phyloP scores from a whole-genome alignment of 2,329 filamentous ascomycete species.

The Aspergillus tamarii region DNA sequence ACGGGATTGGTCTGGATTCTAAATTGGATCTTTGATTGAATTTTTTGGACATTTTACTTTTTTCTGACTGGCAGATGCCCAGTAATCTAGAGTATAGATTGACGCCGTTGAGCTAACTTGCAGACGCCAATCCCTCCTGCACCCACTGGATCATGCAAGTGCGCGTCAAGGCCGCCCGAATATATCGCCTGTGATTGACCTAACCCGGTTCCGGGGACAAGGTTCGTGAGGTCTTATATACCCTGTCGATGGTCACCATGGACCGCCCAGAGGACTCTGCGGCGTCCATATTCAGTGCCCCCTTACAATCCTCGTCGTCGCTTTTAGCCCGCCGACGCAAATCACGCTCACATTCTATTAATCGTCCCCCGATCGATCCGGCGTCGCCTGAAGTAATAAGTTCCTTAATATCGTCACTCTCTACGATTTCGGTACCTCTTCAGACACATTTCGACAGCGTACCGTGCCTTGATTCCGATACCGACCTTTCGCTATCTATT shows the following conservation, averaged over 20 bases:
- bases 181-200: conserved; percentile 26
- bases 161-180: conserved; percentile 27
- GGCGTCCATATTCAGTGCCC: conserved; percentile 27
- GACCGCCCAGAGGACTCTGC: conserved; percentile 30
- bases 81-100: conserved; percentile 21
- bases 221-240: conserved; percentile 12
- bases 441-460: conserved; percentile 70
- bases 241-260: conserved; percentile 36
- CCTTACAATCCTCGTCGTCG: conserved; percentile 31
- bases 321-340: conserved; percentile 51
- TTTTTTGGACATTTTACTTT: neutral
- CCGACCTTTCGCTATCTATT: conserved; percentile 39
- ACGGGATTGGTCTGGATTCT: conserved; percentile 13
- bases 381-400: conserved; percentile 58
- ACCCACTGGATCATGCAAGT: conserved; percentile 35
- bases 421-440: conserved; percentile 64
- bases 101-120: conserved; percentile 21
- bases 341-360: conserved; percentile 36
- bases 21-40: conserved; percentile 12
- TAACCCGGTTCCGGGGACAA: conserved; percentile 15
- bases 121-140: conserved; percentile 19
- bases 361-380: conserved; percentile 39
- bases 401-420: conserved; percentile 64
- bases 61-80: conserved; percentile 21
- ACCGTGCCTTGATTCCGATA: conserved; percentile 47